phyloP scores from a whole-genome alignment of 768 basidiomycete species.

The Hericium alpestre region DNA sequence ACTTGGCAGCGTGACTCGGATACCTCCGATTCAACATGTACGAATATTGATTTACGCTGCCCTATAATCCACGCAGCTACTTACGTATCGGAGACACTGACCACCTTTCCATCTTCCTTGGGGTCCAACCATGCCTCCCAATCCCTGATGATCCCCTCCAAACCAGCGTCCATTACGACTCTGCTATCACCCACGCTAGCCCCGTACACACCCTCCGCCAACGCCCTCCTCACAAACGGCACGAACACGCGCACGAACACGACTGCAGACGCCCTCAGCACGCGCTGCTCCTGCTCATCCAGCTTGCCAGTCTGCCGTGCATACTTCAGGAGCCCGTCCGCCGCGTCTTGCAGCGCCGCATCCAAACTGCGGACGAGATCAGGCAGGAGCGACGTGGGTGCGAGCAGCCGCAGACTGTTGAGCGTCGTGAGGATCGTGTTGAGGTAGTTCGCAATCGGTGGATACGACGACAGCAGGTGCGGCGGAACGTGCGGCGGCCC shows the following conservation, averaged over 20 bases:
- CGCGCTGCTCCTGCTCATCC: slow-evolving; percentile 21
- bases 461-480: slow-evolving; percentile 57
- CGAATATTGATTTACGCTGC: no score
- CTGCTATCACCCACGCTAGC: slow-evolving; percentile 1
- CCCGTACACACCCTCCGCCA: slow-evolving; percentile 70
- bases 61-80: no score
- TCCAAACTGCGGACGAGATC: slow-evolving; percentile 45
- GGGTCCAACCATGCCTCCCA: not conserved
- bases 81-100: no score
- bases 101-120: no score
- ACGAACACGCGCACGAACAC: slow-evolving; percentile 54
- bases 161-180: no score
- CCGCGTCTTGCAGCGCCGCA: slow-evolving; percentile 34
- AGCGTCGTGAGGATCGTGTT: slow-evolving; percentile 67
- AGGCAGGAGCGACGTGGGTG: slow-evolving; percentile 49
- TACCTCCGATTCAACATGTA: no score
- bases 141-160: slow-evolving; percentile 3
- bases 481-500: slow-evolving; percentile 54
- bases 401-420: slow-evolving; percentile 74
- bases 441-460: slow-evolving; percentile 58
- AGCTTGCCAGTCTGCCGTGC: slow-evolving; percentile 17
- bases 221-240: slow-evolving; percentile 60
- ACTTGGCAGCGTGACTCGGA: no score
- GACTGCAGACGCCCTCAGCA: slow-evolving; percentile 37
- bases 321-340: slow-evolving; percentile 38